Percentiles rank a stretch among this genome's conserved stretches.
Conservation (phyloP, 2,329 filamentous ascomycete genomes). For the Aspergillus vadensis region DNA sequence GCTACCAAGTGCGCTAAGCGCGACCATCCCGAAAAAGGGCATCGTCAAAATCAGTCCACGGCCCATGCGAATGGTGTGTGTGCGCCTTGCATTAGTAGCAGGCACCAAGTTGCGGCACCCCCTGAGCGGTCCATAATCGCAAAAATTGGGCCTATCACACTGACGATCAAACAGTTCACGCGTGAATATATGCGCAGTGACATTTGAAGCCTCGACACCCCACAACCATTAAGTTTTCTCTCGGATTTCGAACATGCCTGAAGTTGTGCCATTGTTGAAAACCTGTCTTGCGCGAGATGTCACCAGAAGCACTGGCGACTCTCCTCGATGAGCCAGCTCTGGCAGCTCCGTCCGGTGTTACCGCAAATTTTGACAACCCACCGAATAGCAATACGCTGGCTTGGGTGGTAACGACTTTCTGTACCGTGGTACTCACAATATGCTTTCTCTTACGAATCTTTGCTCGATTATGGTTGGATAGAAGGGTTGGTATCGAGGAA, state of each 20-base stretch:
- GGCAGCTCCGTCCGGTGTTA: slow-evolving; percentile 21
- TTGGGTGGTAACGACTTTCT: slow-evolving; percentile 23
- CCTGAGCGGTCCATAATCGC: background rate
- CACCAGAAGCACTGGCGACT: slow-evolving; percentile 2
- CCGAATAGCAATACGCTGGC: slow-evolving; percentile 24
- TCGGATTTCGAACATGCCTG: background rate
- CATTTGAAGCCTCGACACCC: background rate
- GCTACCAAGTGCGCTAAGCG: too few species aligned
- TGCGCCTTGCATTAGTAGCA: too few species aligned
- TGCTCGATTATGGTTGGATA: slow-evolving; percentile 21
- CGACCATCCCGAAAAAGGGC: too few species aligned
- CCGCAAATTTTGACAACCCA: slow-evolving; percentile 25
- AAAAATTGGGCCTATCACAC: too few species aligned
- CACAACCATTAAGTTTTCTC: background rate
- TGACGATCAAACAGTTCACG: background rate
- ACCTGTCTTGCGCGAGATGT: background rate
- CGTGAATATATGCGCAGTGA: background rate
- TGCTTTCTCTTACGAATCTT: slow-evolving; percentile 22
- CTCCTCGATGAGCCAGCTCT: slow-evolving; percentile 20
- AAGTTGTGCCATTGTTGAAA: background rate
- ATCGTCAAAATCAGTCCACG: too few species aligned
- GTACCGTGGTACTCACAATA: slow-evolving; percentile 21
- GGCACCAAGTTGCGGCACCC: background rate
- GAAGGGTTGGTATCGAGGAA: slow-evolving; percentile 24
- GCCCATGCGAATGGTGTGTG: too few species aligned